Evolutionary conservation across 2,329 filamentous ascomycete species (phyloP).

Genomic region (Aotearoamyces nothofagi): DNA sequence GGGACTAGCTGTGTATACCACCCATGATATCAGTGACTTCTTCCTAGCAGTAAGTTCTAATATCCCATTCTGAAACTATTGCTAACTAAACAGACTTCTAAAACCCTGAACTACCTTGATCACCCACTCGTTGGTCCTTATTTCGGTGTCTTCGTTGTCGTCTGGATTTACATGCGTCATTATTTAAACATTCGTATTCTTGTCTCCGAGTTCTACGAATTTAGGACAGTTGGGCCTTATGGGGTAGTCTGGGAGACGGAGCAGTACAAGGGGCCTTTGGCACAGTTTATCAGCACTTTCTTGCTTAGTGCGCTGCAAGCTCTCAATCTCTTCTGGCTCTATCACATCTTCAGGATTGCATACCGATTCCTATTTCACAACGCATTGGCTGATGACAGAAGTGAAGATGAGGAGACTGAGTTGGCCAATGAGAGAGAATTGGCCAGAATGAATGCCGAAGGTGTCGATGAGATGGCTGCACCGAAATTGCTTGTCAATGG

Average conservation of each 20-base stretch:
- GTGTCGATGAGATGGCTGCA: background rate
- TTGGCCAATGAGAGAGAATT: conserved; percentile 18
- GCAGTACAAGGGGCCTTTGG: conserved; percentile 63
- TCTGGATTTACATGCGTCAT: conserved; percentile 86
- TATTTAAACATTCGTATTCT: conserved; percentile 69
- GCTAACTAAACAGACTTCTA: conserved; percentile 51
- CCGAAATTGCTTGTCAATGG: conserved; percentile 2
- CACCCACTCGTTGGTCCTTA: conserved; percentile 65
- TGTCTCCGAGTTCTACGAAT: conserved; percentile 60
- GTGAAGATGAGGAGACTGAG: conserved; percentile 48
- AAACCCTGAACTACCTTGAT: conserved; percentile 83
- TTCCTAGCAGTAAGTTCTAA: conserved; percentile 63
- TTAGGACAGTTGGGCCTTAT: conserved; percentile 59
- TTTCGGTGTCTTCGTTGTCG: conserved; percentile 65
- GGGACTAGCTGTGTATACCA: conserved; percentile 83
- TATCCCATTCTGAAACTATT: conserved; percentile 1
- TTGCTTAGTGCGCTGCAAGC: conserved; percentile 56
- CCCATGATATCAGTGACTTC: conserved; percentile 88
- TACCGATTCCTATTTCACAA: conserved; percentile 51
- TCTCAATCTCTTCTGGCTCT: conserved; percentile 72
- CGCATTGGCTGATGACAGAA: conserved; percentile 54
- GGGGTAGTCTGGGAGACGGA: conserved; percentile 61
- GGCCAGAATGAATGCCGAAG: conserved; percentile 5
- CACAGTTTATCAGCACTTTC: conserved; percentile 49
- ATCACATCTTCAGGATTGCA: conserved; percentile 60